Evolutionary conservation across 805 yeast genomes (phyloP).

Genomic region (Isabelozyma pseudorhagii): DNA sequence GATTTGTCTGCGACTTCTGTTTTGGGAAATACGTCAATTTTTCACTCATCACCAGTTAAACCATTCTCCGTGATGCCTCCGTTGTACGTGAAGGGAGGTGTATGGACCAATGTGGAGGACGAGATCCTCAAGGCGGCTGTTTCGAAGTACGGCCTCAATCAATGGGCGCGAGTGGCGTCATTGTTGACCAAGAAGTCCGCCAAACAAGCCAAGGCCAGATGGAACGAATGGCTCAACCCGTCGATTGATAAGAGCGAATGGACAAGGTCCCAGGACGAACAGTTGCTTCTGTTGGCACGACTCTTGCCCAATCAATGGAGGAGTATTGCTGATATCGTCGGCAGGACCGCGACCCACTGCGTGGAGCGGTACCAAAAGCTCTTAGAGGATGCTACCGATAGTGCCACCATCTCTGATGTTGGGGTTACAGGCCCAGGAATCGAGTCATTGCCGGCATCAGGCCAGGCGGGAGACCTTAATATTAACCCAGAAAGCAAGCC

Average conservation of each 20-base stretch:
- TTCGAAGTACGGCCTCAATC: slow-evolving; percentile 88
- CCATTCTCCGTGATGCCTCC: slow-evolving; percentile 38
- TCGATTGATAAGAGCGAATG: slow-evolving; percentile 61
- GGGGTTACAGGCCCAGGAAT: slow-evolving; percentile 51
- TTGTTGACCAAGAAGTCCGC: slow-evolving; percentile 82
- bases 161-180: slow-evolving; percentile 93
- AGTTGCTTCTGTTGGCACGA: slow-evolving; percentile 61
- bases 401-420: slow-evolving; percentile 28
- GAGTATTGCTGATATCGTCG: slow-evolving; percentile 75
- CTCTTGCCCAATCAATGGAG: slow-evolving; percentile 93
- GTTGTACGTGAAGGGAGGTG: slow-evolving; percentile 80
- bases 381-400: slow-evolving; percentile 47
- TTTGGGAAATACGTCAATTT: background rate
- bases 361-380: slow-evolving; percentile 79
- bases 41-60: background rate
- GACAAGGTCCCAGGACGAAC: slow-evolving; percentile 74
- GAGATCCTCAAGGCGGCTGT: slow-evolving; percentile 88
- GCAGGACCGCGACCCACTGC: slow-evolving; percentile 84
- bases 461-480: slow-evolving; percentile 57
- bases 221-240: slow-evolving; percentile 89
- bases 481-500: slow-evolving; percentile 73
- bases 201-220: slow-evolving; percentile 86
- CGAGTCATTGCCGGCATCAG: slow-evolving; percentile 45
- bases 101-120: slow-evolving; percentile 85
- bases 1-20: background rate